Base-by-base conservation (phyloP, 768 basidiomycete genomes). In the Crucibulum laeve region DNA sequence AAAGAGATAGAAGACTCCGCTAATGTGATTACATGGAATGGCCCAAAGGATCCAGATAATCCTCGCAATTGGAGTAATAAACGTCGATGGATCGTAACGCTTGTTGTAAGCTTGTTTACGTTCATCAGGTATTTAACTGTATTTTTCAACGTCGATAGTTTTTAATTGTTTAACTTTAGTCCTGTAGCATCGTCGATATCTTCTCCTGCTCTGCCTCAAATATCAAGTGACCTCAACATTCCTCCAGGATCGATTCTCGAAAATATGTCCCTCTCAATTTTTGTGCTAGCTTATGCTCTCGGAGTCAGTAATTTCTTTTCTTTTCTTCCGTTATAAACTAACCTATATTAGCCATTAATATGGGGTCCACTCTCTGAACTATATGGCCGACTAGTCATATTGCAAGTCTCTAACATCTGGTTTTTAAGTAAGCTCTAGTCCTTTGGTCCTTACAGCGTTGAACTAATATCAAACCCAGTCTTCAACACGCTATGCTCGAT, bases 361-460 rank as follows among this genome's bases (percentile, higher is more conserved):
- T 62, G 65, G 55, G 66, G 67, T 0, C 70, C 70, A 4, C 38
- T 70, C 2, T 65, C 63, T 17, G 68, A 71, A 48, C 50, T 70
- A 4, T 68, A 56, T 43, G 70, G 70, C 7, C 60, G 70, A 2
- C 66, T 73, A 1, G 52, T 68, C 10, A 76, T 85, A 2, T 52
- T 84, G 0, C 81, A 81, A 52, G 34, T 67, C 1, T 68, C 81
- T 5, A 84, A 83, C 53, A 34, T 81, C 3, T 77, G 74, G 67
- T 84, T 74, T 51, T 60, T 83, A 5, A 61, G 79, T 82, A 22
- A 63, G 77, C 44, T 13, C 11, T 17, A 14, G 23, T 22, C 11
- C 18, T 19, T 15, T 15, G 25, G 15, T 7, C 17, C 32, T 21
- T 22, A 22, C 32, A 25, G 23, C 36, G 35, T 18, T 35, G 36